Conservation (phyloP, 31 red algal genomes). For the Asparagopsis taxiformis region DNA sequence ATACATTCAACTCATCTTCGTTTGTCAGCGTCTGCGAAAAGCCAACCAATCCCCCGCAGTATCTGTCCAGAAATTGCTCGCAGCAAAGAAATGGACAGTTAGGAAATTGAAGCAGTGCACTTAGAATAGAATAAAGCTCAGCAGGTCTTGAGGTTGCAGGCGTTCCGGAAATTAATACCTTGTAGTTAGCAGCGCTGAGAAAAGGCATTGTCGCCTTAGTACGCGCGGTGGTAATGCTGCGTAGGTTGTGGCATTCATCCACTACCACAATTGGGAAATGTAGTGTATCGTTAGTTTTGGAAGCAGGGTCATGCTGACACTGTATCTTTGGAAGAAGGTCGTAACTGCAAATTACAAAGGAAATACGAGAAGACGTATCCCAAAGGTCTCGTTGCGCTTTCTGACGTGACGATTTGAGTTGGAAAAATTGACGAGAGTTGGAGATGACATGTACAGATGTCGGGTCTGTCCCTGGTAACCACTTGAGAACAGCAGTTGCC, state of each 20-base stretch:
- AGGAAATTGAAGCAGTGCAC: not conserved
- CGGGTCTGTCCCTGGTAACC: slow-evolving; percentile 10
- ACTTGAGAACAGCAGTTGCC: slow-evolving; percentile 8
- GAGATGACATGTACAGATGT: slow-evolving; percentile 2
- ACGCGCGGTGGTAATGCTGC: slow-evolving; percentile 15
- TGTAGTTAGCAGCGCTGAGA: not conserved
- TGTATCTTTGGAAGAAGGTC: slow-evolving; percentile 11
- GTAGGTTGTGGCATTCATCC: slow-evolving; percentile 30
- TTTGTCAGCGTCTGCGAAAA: not conserved
- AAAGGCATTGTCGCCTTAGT: slow-evolving; percentile 12
- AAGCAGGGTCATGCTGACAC: not conserved
- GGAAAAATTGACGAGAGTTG: not conserved
- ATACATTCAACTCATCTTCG: slow-evolving; percentile 21
- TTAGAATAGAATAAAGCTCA: slow-evolving; percentile 30
- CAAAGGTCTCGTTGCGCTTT: slow-evolving; percentile 4
- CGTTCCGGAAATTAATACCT: slow-evolving; percentile 36
- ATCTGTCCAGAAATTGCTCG: slow-evolving; percentile 14
- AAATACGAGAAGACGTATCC: slow-evolving; percentile 8
- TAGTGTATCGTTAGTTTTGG: not conserved
- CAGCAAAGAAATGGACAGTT: slow-evolving; percentile 1
- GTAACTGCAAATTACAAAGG: slow-evolving; percentile 16
- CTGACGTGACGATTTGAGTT: not conserved
- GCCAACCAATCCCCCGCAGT: slow-evolving; percentile 6
- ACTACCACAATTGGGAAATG: slow-evolving; percentile 20
- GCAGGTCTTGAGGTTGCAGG: slow-evolving; percentile 34